These are phyloP conservation scores for Xylariaceae sp. DNA, from an alignment of 2,329 filamentous ascomycete species.

Conservation along the genomic window DNA sequence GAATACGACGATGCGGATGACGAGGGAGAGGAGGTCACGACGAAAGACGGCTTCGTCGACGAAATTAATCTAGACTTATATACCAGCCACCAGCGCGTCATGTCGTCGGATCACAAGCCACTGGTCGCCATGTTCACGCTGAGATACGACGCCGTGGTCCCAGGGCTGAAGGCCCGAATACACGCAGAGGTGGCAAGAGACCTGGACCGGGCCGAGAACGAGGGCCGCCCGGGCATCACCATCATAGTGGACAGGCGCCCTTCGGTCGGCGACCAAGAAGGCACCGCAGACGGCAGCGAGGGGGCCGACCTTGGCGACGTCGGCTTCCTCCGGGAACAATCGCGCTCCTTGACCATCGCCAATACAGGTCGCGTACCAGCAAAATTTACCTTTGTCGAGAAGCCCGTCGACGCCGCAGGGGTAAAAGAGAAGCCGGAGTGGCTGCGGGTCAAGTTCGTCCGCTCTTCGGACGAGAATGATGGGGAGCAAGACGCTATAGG, in stretches of 20 bases:
- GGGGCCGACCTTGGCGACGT: slow-evolving; percentile 75
- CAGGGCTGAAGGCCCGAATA: slow-evolving; percentile 73
- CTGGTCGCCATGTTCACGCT: slow-evolving; percentile 75
- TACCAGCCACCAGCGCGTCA: slow-evolving; percentile 77
- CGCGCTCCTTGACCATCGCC: slow-evolving; percentile 69
- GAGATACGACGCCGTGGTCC: slow-evolving; percentile 79
- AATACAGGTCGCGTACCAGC: slow-evolving; percentile 84
- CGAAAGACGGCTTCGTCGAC: slow-evolving; percentile 51
- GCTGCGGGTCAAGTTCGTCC: slow-evolving; percentile 18
- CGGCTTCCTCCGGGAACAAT: slow-evolving; percentile 58
- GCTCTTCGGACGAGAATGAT: slow-evolving; percentile 5
- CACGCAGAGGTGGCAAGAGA: slow-evolving; percentile 83
- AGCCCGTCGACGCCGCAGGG: slow-evolving; percentile 45
- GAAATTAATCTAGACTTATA: slow-evolving; percentile 59
- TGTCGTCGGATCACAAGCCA: slow-evolving; percentile 94
- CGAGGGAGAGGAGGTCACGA: slow-evolving; percentile 40
- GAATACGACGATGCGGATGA: slow-evolving; percentile 45
- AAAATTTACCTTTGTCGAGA: slow-evolving; percentile 71
- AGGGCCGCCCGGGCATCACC: slow-evolving; percentile 73
- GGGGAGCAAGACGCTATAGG: slow-evolving; percentile 26
- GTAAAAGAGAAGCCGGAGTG: slow-evolving; percentile 19
- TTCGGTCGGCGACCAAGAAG: slow-evolving; percentile 24
- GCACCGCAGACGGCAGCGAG: slow-evolving; percentile 37
- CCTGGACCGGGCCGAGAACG: slow-evolving; percentile 86
- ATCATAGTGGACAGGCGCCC: slow-evolving; percentile 64